A percentile compares a stretch with the other conserved stretches of the same genome.
Conservation (phyloP, 1,284 basidiomycete species). For the Cutaneotrichosporon sp. region DNA sequence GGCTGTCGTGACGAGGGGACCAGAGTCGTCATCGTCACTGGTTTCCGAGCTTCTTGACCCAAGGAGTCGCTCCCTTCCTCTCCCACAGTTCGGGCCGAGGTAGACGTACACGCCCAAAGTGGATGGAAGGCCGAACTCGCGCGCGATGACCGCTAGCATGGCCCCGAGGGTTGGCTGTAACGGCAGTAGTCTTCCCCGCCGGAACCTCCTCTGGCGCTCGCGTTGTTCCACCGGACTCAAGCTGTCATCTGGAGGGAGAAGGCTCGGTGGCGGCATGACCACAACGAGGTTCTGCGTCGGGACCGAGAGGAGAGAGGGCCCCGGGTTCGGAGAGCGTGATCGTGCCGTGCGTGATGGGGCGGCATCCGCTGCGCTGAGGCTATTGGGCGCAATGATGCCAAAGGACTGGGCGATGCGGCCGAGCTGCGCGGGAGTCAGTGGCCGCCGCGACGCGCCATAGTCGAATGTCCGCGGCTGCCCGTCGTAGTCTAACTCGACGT, state of each 20-base stretch:
- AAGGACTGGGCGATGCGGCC: conserved; percentile 49
- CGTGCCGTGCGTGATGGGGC: background rate
- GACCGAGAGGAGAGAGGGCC: background rate
- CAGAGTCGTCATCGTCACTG: conserved; percentile 30
- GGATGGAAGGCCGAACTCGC: conserved; percentile 50
- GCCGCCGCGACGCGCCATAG: conserved; percentile 42
- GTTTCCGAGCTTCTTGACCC: conserved; percentile 2
- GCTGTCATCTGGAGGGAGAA: conserved; percentile 27
- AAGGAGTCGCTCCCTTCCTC: background rate
- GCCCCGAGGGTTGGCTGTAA: conserved; percentile 46
- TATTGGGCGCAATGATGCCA: conserved; percentile 44
- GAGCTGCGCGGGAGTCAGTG: conserved; percentile 42
- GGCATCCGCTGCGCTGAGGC: background rate
- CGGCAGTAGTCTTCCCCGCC: conserved; percentile 45
- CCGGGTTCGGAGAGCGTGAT: background rate
- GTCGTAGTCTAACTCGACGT: conserved; percentile 3
- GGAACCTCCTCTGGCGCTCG: conserved; percentile 36
- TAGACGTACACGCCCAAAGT: conserved; percentile 46
- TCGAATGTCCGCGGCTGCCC: conserved; percentile 7
- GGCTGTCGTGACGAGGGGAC: conserved; percentile 38
- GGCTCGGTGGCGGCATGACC: conserved; percentile 42
- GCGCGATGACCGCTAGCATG: conserved; percentile 50
- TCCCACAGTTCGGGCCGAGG: conserved; percentile 27
- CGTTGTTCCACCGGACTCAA: conserved; percentile 21
- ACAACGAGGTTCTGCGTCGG: conserved; percentile 32